These are phyloP conservation scores for Musa acuminata DNA, from an alignment of 176 grass and related monocot genomes.

Conservation along the genomic window DNA sequence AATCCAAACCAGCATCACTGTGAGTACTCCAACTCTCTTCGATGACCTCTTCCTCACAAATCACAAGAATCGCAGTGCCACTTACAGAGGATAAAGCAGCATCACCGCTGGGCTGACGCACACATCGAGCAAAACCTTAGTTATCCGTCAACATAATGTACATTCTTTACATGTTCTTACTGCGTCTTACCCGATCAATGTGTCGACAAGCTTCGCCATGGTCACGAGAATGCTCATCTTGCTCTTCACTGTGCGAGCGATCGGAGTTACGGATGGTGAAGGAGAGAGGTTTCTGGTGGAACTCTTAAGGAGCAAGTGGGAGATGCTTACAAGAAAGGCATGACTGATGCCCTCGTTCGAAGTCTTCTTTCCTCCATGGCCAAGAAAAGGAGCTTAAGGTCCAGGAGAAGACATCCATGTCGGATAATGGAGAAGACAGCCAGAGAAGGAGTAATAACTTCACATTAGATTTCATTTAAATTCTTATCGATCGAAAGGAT, in stretches of 20 bases:
- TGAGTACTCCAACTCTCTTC: neutral
- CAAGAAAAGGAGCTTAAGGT: constrained; percentile 48
- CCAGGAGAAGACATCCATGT: constrained; percentile 23
- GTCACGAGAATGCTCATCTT: too few relatives aligned
- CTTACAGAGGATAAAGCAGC: constrained; percentile 96
- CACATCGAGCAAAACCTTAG: neutral
- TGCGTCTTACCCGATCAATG: constrained; percentile 65
- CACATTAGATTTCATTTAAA: too few relatives aligned
- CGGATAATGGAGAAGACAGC: neutral
- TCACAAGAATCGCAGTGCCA: constrained; percentile 1
- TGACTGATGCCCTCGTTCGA: constrained; percentile 41
- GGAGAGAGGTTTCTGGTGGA: neutral
- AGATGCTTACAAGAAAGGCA: constrained; percentile 50
- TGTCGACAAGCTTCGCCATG: constrained; percentile 43
- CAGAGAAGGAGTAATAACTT: too few relatives aligned
- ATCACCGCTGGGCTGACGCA: constrained; percentile 62
- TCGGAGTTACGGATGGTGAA: too few relatives aligned
- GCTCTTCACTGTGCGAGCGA: too few relatives aligned
- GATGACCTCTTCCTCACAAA: neutral
- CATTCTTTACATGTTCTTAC: neutral
- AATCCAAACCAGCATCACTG: neutral
- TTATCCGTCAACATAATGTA: neutral
- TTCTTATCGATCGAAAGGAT: too few relatives aligned
- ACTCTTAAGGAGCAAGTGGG: neutral
- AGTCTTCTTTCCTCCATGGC: constrained; percentile 42